A percentile compares a stretch with the other conserved stretches of the same genome.
phyloP scores from a whole-genome alignment of 495 filamentous ascomycete species.

The Penicillium nucicola region DNA sequence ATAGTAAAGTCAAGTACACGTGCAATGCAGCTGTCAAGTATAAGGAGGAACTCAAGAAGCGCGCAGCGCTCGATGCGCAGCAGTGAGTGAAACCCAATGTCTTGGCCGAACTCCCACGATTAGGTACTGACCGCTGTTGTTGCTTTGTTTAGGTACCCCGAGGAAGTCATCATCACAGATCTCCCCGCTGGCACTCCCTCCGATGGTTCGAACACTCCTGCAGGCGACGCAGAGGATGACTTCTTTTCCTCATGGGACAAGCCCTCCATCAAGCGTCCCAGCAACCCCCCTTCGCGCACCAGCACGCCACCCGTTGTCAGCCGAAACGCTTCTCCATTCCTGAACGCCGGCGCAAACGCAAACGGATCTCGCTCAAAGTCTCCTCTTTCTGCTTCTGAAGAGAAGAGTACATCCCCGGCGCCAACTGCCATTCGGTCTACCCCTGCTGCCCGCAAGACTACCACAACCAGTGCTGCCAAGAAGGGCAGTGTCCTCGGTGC shows the following conservation, averaged over 20 bases:
- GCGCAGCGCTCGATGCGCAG: conserved; percentile 74
- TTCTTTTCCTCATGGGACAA: conserved; percentile 99
- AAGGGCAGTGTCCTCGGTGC: conserved; percentile 84
- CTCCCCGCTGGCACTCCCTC: conserved; percentile 53
- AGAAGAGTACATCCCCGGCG: conserved; percentile 38
- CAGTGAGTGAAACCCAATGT: conserved; percentile 51
- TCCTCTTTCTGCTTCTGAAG: conserved; percentile 65
- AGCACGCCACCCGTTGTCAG: conserved; percentile 82
- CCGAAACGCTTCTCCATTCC: conserved; percentile 83
- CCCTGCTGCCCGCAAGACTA: conserved; percentile 70
- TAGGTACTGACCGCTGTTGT: conserved; percentile 14
- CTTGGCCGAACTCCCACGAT: conserved; percentile 3
- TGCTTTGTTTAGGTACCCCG: conserved; percentile 62
- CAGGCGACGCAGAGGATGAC: conserved; percentile 79
- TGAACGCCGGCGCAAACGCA: conserved; percentile 67
- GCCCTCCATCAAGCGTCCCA: conserved; percentile 93
- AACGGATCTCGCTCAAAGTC: conserved; percentile 77
- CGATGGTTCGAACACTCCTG: conserved; percentile 67
- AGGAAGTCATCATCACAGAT: conserved; percentile 83
- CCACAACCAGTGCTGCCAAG: conserved; percentile 55
- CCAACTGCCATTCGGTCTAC: conserved; percentile 70
- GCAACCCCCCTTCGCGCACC: conserved; percentile 87
- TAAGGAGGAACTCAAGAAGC: conserved; percentile 87
- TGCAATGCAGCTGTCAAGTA: conserved; percentile 88
- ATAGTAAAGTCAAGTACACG: conserved; percentile 94